Percentiles rank a stretch among this genome's conserved stretches.
Conservation (phyloP, 345 rosid genomes). For the Cardamine resedifolia region DNA sequence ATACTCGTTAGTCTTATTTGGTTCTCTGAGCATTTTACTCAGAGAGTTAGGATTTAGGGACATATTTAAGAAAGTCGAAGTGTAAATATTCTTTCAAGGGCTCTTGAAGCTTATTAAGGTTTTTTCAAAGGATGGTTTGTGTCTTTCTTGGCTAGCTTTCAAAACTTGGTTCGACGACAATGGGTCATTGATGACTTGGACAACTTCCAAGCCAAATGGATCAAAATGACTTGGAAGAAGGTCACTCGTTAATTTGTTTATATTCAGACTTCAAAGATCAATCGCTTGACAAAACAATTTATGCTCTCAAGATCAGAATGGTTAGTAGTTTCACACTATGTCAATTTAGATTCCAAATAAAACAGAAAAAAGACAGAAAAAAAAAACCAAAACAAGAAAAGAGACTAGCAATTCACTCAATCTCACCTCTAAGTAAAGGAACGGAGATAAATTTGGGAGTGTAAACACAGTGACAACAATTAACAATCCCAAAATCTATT, state of each 20-base stretch:
- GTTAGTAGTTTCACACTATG: no score
- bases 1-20: not conserved
- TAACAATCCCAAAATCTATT: not conserved
- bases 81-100: conserved; percentile 21
- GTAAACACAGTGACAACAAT: not conserved
- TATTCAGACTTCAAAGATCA: not conserved
- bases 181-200: conserved; percentile 98
- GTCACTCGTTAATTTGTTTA: conserved; percentile 33
- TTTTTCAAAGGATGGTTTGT: conserved; percentile 83
- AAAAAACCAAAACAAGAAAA: no score
- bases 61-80: conserved; percentile 98
- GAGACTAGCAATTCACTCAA: not conserved
- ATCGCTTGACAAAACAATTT: not conserved
- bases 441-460: conserved; percentile 3
- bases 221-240: conserved; percentile 91
- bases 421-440: not conserved
- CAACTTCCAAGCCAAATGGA: conserved; percentile 69
- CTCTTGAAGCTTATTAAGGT: conserved; percentile 89
- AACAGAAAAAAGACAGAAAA: no score
- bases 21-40: conserved; percentile 58
- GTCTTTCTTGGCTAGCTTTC: conserved; percentile 85
- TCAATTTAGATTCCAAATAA: no score
- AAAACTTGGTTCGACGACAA: conserved; percentile 85
- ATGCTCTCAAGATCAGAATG: no score
- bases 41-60: conserved; percentile 92